Evolutionary conservation across 371 early-diverging fungal species (phyloP).

Genomic region (Neoconidiobolus thromboides): DNA sequence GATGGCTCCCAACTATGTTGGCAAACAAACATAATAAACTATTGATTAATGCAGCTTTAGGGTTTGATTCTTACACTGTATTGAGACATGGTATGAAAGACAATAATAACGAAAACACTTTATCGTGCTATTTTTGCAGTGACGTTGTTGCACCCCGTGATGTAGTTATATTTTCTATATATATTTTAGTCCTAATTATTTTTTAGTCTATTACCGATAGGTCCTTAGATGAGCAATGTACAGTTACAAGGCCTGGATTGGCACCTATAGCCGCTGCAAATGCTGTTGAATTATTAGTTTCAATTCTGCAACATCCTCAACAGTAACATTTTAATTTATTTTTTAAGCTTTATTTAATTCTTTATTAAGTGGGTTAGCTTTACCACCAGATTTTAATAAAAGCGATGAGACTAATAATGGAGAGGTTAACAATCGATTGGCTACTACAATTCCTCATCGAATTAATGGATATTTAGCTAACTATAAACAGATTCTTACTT

Average conservation of each 20-base stretch:
- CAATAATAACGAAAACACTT: conserved; percentile 8
- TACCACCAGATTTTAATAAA: conserved; percentile 15
- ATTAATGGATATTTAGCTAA: conserved; percentile 76
- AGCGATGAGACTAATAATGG: conserved; percentile 20
- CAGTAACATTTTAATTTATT: conserved; percentile 32
- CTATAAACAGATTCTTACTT: conserved; percentile 10
- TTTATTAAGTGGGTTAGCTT: neutral
- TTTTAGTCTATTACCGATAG: conserved; percentile 71
- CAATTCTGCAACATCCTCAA: conserved; percentile 61
- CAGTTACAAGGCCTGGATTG: conserved; percentile 89
- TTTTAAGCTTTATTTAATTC: neutral
- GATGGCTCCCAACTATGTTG: conserved; percentile 87
- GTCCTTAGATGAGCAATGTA: conserved; percentile 92
- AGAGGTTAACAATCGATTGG: conserved; percentile 4
- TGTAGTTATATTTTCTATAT: conserved; percentile 34
- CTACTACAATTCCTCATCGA: conserved; percentile 59
- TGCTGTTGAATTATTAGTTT: conserved; percentile 79
- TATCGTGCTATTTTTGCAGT: conserved; percentile 87
- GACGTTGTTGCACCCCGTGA: conserved; percentile 88
- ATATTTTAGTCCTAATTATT: neutral
- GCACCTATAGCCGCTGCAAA: conserved; percentile 68
- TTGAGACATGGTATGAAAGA: conserved; percentile 71
- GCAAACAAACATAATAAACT: conserved; percentile 40
- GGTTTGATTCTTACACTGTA: conserved; percentile 90
- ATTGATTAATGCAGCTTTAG: conserved; percentile 83